A percentile compares a stretch with the other conserved stretches of the same genome.
phyloP scores from a whole-genome alignment of 176 grass and related monocot genomes.

The bread wheat (Triticum aestivum) region DNA sequence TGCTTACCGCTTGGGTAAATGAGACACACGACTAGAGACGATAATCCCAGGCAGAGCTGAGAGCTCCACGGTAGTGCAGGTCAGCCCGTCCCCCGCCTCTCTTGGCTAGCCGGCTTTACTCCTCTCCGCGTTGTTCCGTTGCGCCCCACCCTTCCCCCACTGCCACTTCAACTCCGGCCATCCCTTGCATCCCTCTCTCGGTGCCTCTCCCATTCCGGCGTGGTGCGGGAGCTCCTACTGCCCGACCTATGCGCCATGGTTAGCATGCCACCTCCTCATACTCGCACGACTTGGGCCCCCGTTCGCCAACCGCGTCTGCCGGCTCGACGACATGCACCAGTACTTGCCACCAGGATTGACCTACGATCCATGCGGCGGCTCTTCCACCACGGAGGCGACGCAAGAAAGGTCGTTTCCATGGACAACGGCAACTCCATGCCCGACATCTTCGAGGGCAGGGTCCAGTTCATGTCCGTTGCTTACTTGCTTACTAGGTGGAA shows the following conservation, averaged over 20 bases:
- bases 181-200: no score
- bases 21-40: no score
- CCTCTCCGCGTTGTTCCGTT: no score
- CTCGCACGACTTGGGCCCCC: not conserved
- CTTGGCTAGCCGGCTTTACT: no score
- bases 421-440: constrained; percentile 5
- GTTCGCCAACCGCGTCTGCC: not conserved
- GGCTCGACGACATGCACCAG: not conserved
- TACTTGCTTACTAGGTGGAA: no score
- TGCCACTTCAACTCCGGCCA: no score
- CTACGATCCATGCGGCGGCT: constrained; percentile 10
- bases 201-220: not conserved
- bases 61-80: no score
- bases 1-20: no score
- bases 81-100: no score
- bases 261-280: not conserved
- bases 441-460: constrained; percentile 33
- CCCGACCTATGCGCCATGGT: not conserved
- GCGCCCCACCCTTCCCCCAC: no score
- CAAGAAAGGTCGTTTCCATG: not conserved
- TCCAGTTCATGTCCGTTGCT: not conserved
- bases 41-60: no score
- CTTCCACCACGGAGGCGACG: not conserved
- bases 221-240: constrained; percentile 31
- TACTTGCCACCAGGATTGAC: constrained; percentile 27